These are phyloP conservation scores for Stemphylium beticola DNA, from an alignment of 2,329 filamentous ascomycete species.

Conservation along the genomic window DNA sequence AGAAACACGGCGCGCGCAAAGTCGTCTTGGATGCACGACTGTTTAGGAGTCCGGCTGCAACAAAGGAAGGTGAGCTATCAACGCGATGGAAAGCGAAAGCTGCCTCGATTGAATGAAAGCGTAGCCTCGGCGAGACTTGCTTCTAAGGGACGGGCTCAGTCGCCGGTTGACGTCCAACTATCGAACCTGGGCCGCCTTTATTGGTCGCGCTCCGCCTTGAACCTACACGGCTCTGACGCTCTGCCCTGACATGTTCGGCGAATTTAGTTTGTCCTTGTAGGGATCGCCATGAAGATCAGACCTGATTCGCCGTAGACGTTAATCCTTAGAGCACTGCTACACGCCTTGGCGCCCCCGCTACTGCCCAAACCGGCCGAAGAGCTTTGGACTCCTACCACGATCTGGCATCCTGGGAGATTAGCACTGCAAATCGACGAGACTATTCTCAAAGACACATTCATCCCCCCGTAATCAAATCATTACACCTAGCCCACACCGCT, in stretches of 20 bases:
- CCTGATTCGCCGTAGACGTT: slow-evolving; percentile 12
- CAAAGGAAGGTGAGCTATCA: slow-evolving; percentile 1
- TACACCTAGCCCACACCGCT: neutral
- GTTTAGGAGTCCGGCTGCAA: neutral
- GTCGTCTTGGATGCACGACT: slow-evolving; percentile 1
- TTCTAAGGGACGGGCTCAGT: slow-evolving; percentile 14
- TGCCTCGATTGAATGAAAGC: slow-evolving; percentile 9
- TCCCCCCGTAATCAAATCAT: neutral
- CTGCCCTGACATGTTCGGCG: slow-evolving; percentile 25
- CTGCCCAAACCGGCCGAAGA: slow-evolving; percentile 21
- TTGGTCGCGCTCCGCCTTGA: slow-evolving; percentile 14
- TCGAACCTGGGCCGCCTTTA: slow-evolving; percentile 6
- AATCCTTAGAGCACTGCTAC: neutral
- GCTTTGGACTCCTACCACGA: neutral
- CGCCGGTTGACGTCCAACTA: slow-evolving; percentile 4
- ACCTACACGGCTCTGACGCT: slow-evolving; percentile 17
- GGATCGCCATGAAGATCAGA: slow-evolving; percentile 10
- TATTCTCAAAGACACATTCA: neutral
- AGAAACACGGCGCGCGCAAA: neutral
- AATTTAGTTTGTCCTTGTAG: slow-evolving; percentile 10
- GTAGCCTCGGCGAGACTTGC: slow-evolving; percentile 16
- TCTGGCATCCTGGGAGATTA: slow-evolving; percentile 6
- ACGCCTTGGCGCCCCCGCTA: slow-evolving; percentile 23
- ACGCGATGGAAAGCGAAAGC: slow-evolving; percentile 10
- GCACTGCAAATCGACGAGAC: slow-evolving; percentile 1